These are phyloP conservation scores for Pichia ethanolica DNA, from an alignment of 805 yeast species.

Conservation along the genomic window DNA sequence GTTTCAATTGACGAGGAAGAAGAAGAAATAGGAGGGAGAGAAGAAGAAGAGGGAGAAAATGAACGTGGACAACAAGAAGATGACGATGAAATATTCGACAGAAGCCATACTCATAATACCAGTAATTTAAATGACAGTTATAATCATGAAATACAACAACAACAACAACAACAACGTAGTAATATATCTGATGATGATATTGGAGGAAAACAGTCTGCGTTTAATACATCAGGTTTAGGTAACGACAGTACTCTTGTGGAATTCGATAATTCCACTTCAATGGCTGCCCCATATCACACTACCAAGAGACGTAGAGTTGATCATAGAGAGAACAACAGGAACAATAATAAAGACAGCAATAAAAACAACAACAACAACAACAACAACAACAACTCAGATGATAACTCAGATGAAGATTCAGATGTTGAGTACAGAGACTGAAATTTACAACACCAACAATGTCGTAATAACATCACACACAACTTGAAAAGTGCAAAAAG, in stretches of 20 bases:
- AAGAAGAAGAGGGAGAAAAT: slow-evolving; percentile 1
- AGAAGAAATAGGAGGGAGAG: neutral
- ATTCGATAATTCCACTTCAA: neutral
- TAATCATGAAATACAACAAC: no score
- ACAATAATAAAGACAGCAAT: neutral
- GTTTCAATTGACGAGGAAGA: slow-evolving; percentile 14
- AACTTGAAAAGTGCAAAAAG: neutral
- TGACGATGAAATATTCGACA: neutral
- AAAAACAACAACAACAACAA: neutral
- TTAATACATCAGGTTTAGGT: neutral
- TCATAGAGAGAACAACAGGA: neutral
- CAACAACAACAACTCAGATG: neutral
- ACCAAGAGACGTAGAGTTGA: slow-evolving; percentile 3
- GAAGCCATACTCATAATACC: neutral
- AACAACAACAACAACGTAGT: no score
- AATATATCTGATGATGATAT: no score
- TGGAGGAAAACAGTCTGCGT: neutral
- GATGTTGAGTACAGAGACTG: slow-evolving; percentile 5
- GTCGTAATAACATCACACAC: neutral
- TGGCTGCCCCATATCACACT: neutral
- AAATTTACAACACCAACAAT: neutral
- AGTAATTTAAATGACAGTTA: neutral
- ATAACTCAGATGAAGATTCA: neutral
- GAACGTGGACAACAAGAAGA: neutral
- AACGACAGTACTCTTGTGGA: slow-evolving; percentile 1